Evolutionary conservation across 192 early-diverging fungal genomes (phyloP).

Genomic region (Haplosporangium gracile): DNA sequence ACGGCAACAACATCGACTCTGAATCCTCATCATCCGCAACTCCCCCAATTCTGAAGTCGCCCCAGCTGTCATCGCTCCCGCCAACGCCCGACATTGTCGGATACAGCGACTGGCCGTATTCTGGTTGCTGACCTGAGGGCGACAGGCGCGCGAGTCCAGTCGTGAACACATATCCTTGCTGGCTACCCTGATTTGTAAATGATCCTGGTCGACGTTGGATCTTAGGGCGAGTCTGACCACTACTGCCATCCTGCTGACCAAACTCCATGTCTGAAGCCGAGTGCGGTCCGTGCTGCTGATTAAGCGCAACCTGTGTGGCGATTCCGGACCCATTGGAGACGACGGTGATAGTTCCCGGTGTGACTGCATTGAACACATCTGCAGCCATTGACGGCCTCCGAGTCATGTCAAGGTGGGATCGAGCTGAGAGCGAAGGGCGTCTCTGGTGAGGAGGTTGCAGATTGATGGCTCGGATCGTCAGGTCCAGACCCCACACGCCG

Average conservation of each 20-base stretch:
- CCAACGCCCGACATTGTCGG: conserved; percentile 5
- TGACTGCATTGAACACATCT: neutral
- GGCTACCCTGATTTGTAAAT: conserved; percentile 7
- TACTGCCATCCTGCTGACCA: neutral
- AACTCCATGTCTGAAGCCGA: neutral
- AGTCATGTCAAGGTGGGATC: neutral
- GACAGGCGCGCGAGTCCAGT: conserved; percentile 3
- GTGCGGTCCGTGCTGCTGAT: neutral
- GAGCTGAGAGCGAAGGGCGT: neutral
- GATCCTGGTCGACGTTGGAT: conserved; percentile 42
- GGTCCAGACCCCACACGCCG: conserved; percentile 46
- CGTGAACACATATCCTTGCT: conserved; percentile 29
- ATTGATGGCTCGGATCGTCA: conserved; percentile 38
- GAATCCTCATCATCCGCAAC: neutral
- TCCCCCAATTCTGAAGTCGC: neutral
- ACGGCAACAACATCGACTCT: conserved; percentile 33
- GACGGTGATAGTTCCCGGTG: neutral
- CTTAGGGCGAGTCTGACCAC: conserved; percentile 13
- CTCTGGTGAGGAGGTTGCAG: conserved; percentile 18
- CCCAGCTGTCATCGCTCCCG: neutral
- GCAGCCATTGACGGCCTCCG: neutral
- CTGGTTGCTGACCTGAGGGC: neutral
- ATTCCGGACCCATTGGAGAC: conserved; percentile 43
- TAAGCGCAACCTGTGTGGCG: conserved; percentile 16
- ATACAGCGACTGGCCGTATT: conserved; percentile 4